Evolutionary conservation across 768 basidiomycete genomes (phyloP).

Genomic region (Chalciporus chontae): DNA sequence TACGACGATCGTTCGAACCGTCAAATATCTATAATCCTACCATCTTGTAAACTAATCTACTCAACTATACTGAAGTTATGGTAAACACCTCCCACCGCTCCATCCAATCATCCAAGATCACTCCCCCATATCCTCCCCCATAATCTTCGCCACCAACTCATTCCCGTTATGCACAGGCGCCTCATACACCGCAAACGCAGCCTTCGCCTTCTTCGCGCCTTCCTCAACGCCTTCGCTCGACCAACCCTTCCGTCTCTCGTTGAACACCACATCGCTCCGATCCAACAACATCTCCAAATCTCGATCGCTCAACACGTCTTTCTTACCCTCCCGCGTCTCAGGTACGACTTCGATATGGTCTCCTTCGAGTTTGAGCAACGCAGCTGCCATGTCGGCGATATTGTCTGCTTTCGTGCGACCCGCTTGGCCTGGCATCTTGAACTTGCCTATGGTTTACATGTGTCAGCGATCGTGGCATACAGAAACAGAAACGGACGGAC

Average conservation of each 20-base stretch:
- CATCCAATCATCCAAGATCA: background rate
- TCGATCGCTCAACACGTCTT: conserved; percentile 72
- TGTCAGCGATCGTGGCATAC: background rate
- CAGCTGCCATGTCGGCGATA: conserved; percentile 77
- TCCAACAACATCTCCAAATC: conserved; percentile 83
- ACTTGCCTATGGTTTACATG: conserved; percentile 60
- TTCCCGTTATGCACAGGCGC: conserved; percentile 60
- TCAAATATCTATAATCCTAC: too few relatives aligned
- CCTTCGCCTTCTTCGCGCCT: conserved; percentile 34
- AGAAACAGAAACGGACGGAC: conserved; percentile 29
- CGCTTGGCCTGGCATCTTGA: conserved; percentile 65
- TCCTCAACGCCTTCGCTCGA: conserved; percentile 40
- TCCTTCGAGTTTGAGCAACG: conserved; percentile 74
- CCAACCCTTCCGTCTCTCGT: conserved; percentile 71
- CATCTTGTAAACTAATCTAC: too few relatives aligned
- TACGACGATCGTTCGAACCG: too few relatives aligned
- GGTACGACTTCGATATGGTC: conserved; percentile 88
- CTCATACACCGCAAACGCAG: conserved; percentile 78
- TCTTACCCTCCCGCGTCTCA: conserved; percentile 59
- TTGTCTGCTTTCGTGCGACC: conserved; percentile 56
- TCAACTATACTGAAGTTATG: too few relatives aligned
- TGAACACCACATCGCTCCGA: conserved; percentile 69
- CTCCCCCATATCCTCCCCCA: conserved; percentile 42
- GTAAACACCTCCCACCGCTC: too few relatives aligned
- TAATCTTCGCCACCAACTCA: conserved; percentile 66